Base-by-base conservation (phyloP, 2,329 filamentous ascomycete species). In the Clarireedia hainanense region DNA sequence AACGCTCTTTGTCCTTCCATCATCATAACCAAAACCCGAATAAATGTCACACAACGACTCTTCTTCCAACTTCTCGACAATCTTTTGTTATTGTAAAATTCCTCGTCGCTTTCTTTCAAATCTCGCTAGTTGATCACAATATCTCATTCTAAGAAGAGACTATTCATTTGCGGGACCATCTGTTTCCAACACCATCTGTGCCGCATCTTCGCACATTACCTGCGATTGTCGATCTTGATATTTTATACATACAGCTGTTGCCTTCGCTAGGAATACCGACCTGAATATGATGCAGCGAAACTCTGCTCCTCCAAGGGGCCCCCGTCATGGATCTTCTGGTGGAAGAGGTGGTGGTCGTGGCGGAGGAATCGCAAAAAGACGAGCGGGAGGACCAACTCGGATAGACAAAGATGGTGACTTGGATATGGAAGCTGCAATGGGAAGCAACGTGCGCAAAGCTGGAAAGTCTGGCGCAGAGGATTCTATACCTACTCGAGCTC, bases 341-440 rank as follows among this genome's bases (percentile, higher is more conserved):
- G 68, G 71, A 58, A 63, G 62, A 56, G 62, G 63, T n/a, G 46
- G 58, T 53, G 56, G 60, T 50, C 72, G 76, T 37, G 36, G 52
- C 42, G 76, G 77, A 54, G 77, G 77, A 37, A 78, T 80, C 54
- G 72, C 75, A 60, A 80, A 80, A 70, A 73, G 75, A 58, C 70
- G 70, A 52, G 45, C 52, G 12, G 68, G 66, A 17, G 68, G 66
- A 50, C 61, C 66, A 26, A 67, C 69, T 50, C 72, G 75, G 57
- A 69, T 77, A 52, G 81, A 85, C 66, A 76, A 75, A 64, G 82
- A 85, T 73, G 82, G 82, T 36, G 82, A 85, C 67, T 67, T 84
- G 58, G 72, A 76, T 46, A 85, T 85, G 81, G 80, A 77, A 65
- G 26, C 52, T 15, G 69, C 72, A 34, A 68, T 66, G 52, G 65